Base-by-base conservation (phyloP, 176 grass and related monocot species). In the Themeda triandra region DNA sequence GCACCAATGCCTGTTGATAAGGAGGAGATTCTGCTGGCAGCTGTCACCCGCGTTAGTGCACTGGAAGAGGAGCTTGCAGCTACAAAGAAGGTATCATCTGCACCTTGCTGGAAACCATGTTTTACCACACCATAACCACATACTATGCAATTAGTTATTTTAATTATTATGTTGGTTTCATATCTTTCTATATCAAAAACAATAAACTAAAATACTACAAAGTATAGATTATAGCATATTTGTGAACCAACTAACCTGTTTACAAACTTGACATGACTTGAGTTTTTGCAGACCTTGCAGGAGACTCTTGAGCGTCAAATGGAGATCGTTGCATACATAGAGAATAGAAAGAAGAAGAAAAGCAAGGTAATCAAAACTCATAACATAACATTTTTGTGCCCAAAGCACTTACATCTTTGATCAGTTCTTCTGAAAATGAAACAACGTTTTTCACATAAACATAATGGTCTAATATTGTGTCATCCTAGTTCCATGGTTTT, bases 301-400 rank as follows among this genome's bases (percentile, higher is more conserved):
- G 91, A 98, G 31, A 88, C 91, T 78, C 87, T 98, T 44, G 70
- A 59, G 24, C 76, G 70, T 12, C 96, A 98, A 72, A 80, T 67
- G 39, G 93, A 95, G 63, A 87, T 98, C 49, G 12, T 95, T 42
- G 96, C 88, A 74, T 98, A 95, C 76, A 88, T 98, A 73, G 96
- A 98, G 17, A 98, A 93, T 87, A 95, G 95, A 82, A 93, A 91
- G 74, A 93, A 92, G 86, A 94, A 93, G 92, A 97, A 92, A 89
- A 89, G 75, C 78, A 92, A 88, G 87, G 88, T 79, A 86, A 77
- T 18, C n/a, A 68, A 69, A 83, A 74, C 39, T n/a, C 21, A 77
- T 80, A 6, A 10, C 5, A 24, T 18, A 69, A 32, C 14, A 63
- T 44, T 75, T 75, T 32, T 39, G 39, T 40, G 10, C 15, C 49